Base-by-base conservation (phyloP, 371 early-diverging fungal species). In the Apophysomyces sp. region DNA sequence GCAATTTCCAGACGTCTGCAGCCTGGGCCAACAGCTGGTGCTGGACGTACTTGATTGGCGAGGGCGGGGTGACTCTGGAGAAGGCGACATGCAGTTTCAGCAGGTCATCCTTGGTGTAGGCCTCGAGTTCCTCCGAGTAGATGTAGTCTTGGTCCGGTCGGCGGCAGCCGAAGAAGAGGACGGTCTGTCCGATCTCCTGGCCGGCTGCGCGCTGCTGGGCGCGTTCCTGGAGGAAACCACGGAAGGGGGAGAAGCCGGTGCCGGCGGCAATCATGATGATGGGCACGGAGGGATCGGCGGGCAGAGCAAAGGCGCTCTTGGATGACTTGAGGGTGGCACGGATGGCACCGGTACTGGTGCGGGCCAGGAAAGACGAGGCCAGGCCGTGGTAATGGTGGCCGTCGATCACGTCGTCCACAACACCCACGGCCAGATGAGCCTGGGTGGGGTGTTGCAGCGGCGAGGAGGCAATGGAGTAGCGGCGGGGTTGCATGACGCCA, bases 161-260 rank as follows among this genome's bases (percentile, higher is more conserved):
- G 53, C 96, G 81, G 56, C 85, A 90, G 13, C 96, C 95, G 64
- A 90, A 87, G 72, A 93, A 89, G 39, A 95, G 66, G 9, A 72
- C 81, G 7, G 7, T 5, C 2, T 31, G 39, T 2, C 63, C 58
- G 6, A 32, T 28, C 28, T 62, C 31, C 13, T 55, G 32, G 15
- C 62, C 59, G 29, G 44, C 34, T 7, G 52, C 39, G n/a, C 34
- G 59, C 18, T 59, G 39, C 34, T 31, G 56, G 28, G 55, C 58
- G 15, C 64, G 58, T 24, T 62, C 68, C 51, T 68, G 60, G 34
- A 95, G 56, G 52, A 95, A 85, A 28, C 91, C 77, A 28, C 91
- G 78, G 86, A 95, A 92, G 0, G 95, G 94, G 4, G 95, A 90
- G 12, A 95, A 78, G 15, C 94, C 94, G 0, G 91, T 89, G 3